Evolutionary conservation across 2,329 filamentous ascomycete genomes (phyloP), one percentile per base, ranked within the genome.

Genomic region (Pyrenophora tritici-repentis): DNA sequence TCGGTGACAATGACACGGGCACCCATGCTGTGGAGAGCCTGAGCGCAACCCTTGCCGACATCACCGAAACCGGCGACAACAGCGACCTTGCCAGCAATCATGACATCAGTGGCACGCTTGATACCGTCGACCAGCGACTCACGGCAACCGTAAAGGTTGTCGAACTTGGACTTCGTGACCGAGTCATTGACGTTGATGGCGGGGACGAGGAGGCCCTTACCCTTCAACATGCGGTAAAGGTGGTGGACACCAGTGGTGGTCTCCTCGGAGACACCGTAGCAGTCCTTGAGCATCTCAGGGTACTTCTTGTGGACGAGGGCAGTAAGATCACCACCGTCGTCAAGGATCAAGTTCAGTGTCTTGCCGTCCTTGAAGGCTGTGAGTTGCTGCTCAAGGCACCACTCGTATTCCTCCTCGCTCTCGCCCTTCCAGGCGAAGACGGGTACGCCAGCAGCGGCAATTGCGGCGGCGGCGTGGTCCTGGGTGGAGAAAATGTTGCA

Each of bases 401-500:
- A 97, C 79, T 96, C 86, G 86, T 97, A 99, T 84, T 97, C 94
- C 82, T 97, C 94, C 81, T 99, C 94, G 68, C 93, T 96, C 90
- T 99, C 94, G 73, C 92, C 86, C 79, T 88, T 88, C 86, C 86
- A 88, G 69, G 86, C 86, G 73, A 88, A 88, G 70, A 99, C 93
- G 71, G 93, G 92, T 63, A 95, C 88, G 77, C 93, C 94, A 47
- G 86, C 83, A 50, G 93, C 94, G 67, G 94, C 94, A 80, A 99
- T 97, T 77, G 94, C 94, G 65, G 94, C 92, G 47, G 94, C 94
- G 71, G 94, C 94, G 81, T 97, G 93, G 81, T 97, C 94, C 81
- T 97, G 93, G 70, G 93, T 97, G 77, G 89, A 94, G 88, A 97
- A 99, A 80, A 99, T 97, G 86, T 99, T 97, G 89, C 94, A 99